Evolutionary conservation across 768 basidiomycete genomes (phyloP).

Genomic region (Gyrodon lividus): DNA sequence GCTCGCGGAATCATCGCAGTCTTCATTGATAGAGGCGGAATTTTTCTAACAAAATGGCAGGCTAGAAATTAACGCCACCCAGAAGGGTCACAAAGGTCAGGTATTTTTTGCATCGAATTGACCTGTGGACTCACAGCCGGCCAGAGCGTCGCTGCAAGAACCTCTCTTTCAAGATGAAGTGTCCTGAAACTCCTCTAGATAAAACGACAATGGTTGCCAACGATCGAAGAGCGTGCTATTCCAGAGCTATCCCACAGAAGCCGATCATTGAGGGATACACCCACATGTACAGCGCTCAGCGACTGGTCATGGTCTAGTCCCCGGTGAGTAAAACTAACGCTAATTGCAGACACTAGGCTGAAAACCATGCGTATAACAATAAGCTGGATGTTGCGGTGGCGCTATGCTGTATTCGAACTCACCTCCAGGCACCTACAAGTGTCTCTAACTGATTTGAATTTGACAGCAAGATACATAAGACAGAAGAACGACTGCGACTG

Average conservation of each 20-base stretch:
- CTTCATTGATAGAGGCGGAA: background rate
- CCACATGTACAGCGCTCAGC: constrained; percentile 52
- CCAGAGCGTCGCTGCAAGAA: constrained; percentile 58
- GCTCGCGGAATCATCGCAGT: constrained; percentile 1
- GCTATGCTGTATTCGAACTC: constrained; percentile 7
- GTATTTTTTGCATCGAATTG: background rate
- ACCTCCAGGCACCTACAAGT: constrained; percentile 61
- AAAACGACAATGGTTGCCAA: constrained; percentile 77
- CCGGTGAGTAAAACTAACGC: background rate
- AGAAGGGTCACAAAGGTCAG: constrained; percentile 51
- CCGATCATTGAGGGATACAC: constrained; percentile 30
- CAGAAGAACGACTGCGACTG: constrained; percentile 59
- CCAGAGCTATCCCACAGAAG: constrained; percentile 51
- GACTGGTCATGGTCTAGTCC: constrained; percentile 48
- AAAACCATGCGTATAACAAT: constrained; percentile 60
- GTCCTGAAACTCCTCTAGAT: constrained; percentile 59
- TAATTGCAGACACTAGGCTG: background rate
- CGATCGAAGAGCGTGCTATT: constrained; percentile 68
- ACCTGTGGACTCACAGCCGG: constrained; percentile 39
- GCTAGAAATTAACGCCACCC: constrained; percentile 79
- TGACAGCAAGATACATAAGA: constrained; percentile 61
- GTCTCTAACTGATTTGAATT: constrained; percentile 58
- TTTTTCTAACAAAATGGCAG: constrained; percentile 65
- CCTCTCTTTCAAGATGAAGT: constrained; percentile 58
- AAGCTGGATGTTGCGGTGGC: constrained; percentile 32